Evolutionary conservation across 2,329 filamentous ascomycete genomes (phyloP), one percentile per base, ranked within the genome.

Genomic region (Fusarium udum): DNA sequence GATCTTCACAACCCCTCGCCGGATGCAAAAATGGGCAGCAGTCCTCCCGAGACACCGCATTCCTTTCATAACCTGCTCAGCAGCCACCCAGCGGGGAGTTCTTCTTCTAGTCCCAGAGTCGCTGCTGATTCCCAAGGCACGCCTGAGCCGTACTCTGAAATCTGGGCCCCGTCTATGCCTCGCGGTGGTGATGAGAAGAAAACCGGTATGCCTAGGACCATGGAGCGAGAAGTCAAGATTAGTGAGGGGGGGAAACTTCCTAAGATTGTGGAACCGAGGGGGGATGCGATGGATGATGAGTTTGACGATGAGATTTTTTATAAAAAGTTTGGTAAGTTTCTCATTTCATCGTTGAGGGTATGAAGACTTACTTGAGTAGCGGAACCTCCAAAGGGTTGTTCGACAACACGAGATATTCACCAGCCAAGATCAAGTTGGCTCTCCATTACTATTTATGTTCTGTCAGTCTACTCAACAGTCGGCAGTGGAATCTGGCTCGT

Each of bases 401-500:
- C 72, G 28, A 82, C 82, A 7, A 73, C 63, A 31, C 71, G 73
- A 36, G 78, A 83, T 39, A 79, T 83, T 28, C 77, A 79, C 51
- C 77, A 73, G 34, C 77, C 69, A 7, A 75, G 80, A 45, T 75
- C 72, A 18, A 83, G 80, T 52, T 91, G 88, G 87, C 81, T 91
- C 15, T 86, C 84, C 14, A 76, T 86, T 16, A 84, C 82, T 1
- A 82, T 88, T 20, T 76, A 87, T 24, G 49, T 81, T 4, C 77
- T 89, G 3, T 90, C 90, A 1, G 59, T 92, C 3, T 92, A 92
- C 75, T 92, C 91, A 1, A 92, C 91, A 0, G 71, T 87, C 4
- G 84, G 92, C 61, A 92, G 90, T n/a, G 87, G 86, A 0, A 81
- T 93, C n/a, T 94, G 91, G 84, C 82, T 95, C 3, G 81, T 87